A percentile compares a stretch with the other conserved stretches of the same genome.
phyloP scores from a whole-genome alignment of 2,329 filamentous ascomycete genomes.

The Penicillium sp. region DNA sequence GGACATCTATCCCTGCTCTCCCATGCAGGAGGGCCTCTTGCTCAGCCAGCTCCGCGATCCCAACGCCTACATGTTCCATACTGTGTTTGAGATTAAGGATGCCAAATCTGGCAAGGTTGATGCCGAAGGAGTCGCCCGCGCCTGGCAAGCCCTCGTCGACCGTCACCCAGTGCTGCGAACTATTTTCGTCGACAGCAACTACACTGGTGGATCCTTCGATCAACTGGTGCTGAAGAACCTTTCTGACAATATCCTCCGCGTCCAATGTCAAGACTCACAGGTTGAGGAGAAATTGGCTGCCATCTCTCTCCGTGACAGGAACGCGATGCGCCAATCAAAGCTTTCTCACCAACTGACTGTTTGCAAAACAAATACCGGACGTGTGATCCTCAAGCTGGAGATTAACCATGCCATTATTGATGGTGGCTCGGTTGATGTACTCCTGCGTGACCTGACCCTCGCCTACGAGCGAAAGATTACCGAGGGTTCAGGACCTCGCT shows the following conservation, averaged over 20 bases:
- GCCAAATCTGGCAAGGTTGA: conserved; percentile 23
- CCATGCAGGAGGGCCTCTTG: conserved; percentile 39
- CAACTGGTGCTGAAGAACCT: conserved; percentile 36
- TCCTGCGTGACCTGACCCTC: conserved; percentile 32
- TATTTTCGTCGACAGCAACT: conserved; percentile 35
- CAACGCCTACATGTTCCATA: conserved; percentile 37
- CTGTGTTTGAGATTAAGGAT: conserved; percentile 34
- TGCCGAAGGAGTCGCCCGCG: conserved; percentile 27
- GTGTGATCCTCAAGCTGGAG: conserved; percentile 37
- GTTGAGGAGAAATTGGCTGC: conserved; percentile 28
- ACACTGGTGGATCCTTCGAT: conserved; percentile 36
- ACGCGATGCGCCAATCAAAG: conserved; percentile 25
- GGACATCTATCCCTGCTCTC: conserved; percentile 38
- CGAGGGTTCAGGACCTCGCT: conserved; percentile 30
- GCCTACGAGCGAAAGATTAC: conserved; percentile 34
- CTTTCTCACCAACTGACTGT: conserved; percentile 37
- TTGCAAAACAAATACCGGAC: conserved; percentile 31
- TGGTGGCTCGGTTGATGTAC: conserved; percentile 34
- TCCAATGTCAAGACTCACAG: conserved; percentile 31
- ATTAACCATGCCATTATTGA: conserved; percentile 42
- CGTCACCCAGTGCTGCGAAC: conserved; percentile 37
- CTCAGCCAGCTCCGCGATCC: conserved; percentile 39
- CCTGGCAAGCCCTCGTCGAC: conserved; percentile 34
- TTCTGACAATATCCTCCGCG: conserved; percentile 24
- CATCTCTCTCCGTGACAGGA: conserved; percentile 29